These are phyloP conservation scores for Terfezia boudieri DNA, from an alignment of 495 filamentous ascomycete species.

Conservation along the genomic window DNA sequence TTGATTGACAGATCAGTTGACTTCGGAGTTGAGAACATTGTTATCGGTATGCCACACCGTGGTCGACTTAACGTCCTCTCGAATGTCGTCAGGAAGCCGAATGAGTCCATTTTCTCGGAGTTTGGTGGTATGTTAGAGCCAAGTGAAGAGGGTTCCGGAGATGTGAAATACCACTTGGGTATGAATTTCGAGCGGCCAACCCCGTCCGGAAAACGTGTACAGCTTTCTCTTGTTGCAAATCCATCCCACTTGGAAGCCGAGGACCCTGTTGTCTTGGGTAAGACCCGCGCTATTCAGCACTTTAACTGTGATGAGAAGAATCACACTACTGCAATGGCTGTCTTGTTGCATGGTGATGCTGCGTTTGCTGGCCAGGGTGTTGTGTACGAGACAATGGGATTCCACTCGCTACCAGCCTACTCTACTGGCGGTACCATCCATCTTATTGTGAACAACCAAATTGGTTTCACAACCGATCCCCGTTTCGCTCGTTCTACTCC, in stretches of 20 bases:
- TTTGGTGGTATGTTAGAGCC: conserved; percentile 77
- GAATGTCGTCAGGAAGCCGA: conserved; percentile 96
- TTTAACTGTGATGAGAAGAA: conserved; percentile 90
- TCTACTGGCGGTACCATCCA: conserved; percentile 96
- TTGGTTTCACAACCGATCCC: conserved; percentile 98
- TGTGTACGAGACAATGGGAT: conserved; percentile 96
- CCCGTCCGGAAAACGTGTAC: conserved; percentile 92
- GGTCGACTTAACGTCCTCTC: conserved; percentile 93
- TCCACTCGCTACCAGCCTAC: conserved; percentile 84
- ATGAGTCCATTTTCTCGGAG: conserved; percentile 98
- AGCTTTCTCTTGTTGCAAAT: conserved; percentile 93
- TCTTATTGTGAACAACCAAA: conserved; percentile 97
- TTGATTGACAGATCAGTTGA: conserved; percentile 95
- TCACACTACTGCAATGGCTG: conserved; percentile 77
- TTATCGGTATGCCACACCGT: conserved; percentile 98
- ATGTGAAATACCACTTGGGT: conserved; percentile 97
- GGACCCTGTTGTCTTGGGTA: conserved; percentile 91
- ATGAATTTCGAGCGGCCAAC: conserved; percentile 99
- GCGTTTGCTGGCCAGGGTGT: conserved; percentile 91
- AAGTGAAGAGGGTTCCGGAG: conserved; percentile 86
- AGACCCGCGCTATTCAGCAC: conserved; percentile 93
- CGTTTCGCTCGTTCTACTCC: conserved; percentile 90
- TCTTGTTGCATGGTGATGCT: conserved; percentile 88
- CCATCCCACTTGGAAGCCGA: conserved; percentile 97
- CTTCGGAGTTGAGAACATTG: conserved; percentile 93